Base-by-base conservation (phyloP, 345 rosid genomes). In the Raphanus raphanistrum region DNA sequence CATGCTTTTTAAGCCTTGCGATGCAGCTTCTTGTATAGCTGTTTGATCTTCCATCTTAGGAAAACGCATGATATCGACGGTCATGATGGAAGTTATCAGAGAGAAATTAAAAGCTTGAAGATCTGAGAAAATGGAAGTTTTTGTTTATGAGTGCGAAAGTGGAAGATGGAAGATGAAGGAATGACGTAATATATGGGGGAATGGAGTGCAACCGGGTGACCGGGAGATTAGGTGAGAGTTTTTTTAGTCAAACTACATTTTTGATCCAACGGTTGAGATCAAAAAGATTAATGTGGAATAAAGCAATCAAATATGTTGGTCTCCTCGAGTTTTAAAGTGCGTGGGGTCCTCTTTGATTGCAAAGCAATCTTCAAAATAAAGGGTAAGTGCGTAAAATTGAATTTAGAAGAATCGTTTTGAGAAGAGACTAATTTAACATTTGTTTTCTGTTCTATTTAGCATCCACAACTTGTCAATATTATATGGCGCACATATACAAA, bases 1-100 rank as follows among this genome's bases (percentile, higher is more conserved):
- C 94, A 92, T 92, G 86, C 96, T 84, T 84, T 90, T 76, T 68
- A 94, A 63, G 0, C 98, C 98, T 71, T 90, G 94, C 0, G 90
- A 69, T 27, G 97, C 92, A 50, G 96, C 97, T 78, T 92, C 96
- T 26, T 89, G 91, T 6, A 92, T 87, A 9, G 97, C 94, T 76
- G 72, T 83, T 83, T 84, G 88, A 78, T 94, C 94, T 54, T 92
- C 92, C 82, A 86, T 78, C 73, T 81, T 86, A 0, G 90, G 68
- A 33, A 84, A 84, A 4, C 86, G 82, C 77, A 90, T 79, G 41
- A 87, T 82, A 70, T 91, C 88, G 10, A 89, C 85, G 50, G 91
- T 86, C 96, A 92, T 91, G 55, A 28, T 74, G 63, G 63, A 21
- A 13, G 55, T 48, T 48, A 17, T 2, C 21, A 41, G 58, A 66